Evolutionary conservation across 1,139 yeast species (phyloP), one percentile per base, ranked within the genome.

Genomic region (Zygosaccharomyces sapae): DNA sequence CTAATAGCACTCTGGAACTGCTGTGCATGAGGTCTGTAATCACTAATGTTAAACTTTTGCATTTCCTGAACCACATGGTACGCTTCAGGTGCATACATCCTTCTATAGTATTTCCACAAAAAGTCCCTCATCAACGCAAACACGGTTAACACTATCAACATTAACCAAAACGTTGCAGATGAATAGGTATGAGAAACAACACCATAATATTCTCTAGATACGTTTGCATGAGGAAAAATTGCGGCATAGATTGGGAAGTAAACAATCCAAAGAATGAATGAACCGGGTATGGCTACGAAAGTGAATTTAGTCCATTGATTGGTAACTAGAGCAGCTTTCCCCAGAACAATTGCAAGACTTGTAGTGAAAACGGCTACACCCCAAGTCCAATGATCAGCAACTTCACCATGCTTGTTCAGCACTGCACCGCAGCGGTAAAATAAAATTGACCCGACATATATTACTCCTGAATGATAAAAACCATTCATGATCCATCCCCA

Each of bases 401-500:
- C 71, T 48, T 73, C 71, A 2, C 98, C 99, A 57, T 73, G 72
- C 52, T 55, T 57, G 1, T 81, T 68, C 41, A 86, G 70, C 30
- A 80, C 80, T 58, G 81, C 77, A 27, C 94, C 92, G 61, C 78
- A 76, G 48, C 75, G 70, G 66, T 84, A 89, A 39, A 90, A 83
- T 57, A 80, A 77, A 48, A 76, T 75, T 8, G 88, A 75, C 33
- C 94, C 83, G 39, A 90, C 70, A 66, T 84, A 94, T 12, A 89
- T 83, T 9, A 94, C 72, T 1, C 89, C 86, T 7, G 97, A 88
- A 65, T 94, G 99, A 68, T 79, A 94, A 62, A 94, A 92, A 0
- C 98, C 99, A 67, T 94, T 94, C 43, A 81, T 71, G 44, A 92
- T 86, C 98, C 98, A 94, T 22, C 96, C 88, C 97, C 97, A 92